phyloP scores from a whole-genome alignment of 805 yeast genomes.

The Yarrowia phangngaensis region DNA sequence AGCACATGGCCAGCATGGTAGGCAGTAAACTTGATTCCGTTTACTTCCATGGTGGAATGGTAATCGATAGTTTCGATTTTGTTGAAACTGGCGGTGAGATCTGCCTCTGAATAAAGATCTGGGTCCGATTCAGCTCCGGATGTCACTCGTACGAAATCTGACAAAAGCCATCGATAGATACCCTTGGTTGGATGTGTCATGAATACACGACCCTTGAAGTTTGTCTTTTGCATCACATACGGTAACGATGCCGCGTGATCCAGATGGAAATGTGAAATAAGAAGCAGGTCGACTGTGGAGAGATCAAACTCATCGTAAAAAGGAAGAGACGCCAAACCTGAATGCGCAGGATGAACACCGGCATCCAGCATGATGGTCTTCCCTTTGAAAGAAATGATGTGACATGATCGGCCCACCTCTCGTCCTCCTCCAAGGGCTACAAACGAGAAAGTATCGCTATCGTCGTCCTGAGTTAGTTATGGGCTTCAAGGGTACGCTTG shows the following conservation, averaged over 20 bases:
- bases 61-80: constrained; percentile 90
- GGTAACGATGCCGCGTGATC: constrained; percentile 99
- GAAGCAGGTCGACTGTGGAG: constrained; percentile 74
- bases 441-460: constrained; percentile 53
- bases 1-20: constrained; percentile 99
- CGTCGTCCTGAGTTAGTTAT: constrained; percentile 32
- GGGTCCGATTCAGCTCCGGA: constrained; percentile 40
- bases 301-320: constrained; percentile 94
- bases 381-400: constrained; percentile 84
- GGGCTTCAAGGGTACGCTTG: too few relatives aligned
- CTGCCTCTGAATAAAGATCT: constrained; percentile 81
- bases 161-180: constrained; percentile 88
- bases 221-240: constrained; percentile 95
- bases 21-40: constrained; percentile 93
- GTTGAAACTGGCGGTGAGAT: constrained; percentile 80
- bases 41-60: constrained; percentile 91
- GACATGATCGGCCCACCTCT: constrained; percentile 97
- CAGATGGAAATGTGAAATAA: constrained; percentile 92
- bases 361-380: constrained; percentile 97
- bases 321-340: constrained; percentile 87
- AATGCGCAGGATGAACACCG: constrained; percentile 94
- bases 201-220: constrained; percentile 89
- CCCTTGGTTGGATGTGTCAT: constrained; percentile 99
- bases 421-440: constrained; percentile 96
- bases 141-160: constrained; percentile 92